A percentile compares a stretch with the other conserved stretches of the same genome.
These are phyloP conservation scores for Aspergillus aculeatus DNA, from an alignment of 2,329 filamentous ascomycete genomes.

Conservation along the genomic window DNA sequence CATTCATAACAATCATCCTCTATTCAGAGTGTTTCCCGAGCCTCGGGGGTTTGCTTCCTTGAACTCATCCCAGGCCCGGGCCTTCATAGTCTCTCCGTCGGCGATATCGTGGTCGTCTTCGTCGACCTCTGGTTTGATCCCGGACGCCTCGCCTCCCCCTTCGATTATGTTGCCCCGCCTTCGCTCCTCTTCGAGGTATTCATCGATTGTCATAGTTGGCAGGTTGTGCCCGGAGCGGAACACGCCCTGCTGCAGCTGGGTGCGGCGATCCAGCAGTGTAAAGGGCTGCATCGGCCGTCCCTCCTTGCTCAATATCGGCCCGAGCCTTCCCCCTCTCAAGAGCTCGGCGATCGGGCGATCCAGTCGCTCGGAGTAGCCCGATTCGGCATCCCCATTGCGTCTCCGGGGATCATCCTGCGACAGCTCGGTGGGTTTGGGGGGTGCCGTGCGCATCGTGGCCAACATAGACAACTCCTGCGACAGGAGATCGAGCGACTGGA, in stretches of 20 bases:
- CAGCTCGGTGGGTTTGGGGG: constrained; percentile 38
- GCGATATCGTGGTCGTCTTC: constrained; percentile 88
- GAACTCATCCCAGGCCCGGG: constrained; percentile 92
- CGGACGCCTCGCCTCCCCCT: constrained; percentile 71
- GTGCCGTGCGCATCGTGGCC: constrained; percentile 62
- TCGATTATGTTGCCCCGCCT: constrained; percentile 84
- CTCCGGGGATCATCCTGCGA: constrained; percentile 40
- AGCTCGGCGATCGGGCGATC: constrained; percentile 63
- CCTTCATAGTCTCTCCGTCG: constrained; percentile 89
- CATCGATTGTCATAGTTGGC: constrained; percentile 96
- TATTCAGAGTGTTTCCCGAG: constrained; percentile 51
- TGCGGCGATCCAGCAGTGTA: constrained; percentile 74
- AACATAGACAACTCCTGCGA: constrained; percentile 83
- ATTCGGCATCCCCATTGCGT: constrained; percentile 50
- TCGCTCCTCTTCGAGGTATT: constrained; percentile 91
- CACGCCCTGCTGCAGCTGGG: constrained; percentile 74
- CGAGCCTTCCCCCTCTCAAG: constrained; percentile 49
- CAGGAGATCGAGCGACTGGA: constrained; percentile 83
- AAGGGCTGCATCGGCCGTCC: constrained; percentile 91
- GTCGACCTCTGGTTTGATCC: constrained; percentile 68
- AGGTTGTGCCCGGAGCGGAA: constrained; percentile 90
- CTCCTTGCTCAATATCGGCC: constrained; percentile 71
- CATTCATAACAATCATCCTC: constrained; percentile 35
- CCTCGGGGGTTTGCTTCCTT: constrained; percentile 80
- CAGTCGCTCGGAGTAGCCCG: constrained; percentile 69